Base-by-base conservation (phyloP, 768 basidiomycete genomes). In the Boletus insuetus region DNA sequence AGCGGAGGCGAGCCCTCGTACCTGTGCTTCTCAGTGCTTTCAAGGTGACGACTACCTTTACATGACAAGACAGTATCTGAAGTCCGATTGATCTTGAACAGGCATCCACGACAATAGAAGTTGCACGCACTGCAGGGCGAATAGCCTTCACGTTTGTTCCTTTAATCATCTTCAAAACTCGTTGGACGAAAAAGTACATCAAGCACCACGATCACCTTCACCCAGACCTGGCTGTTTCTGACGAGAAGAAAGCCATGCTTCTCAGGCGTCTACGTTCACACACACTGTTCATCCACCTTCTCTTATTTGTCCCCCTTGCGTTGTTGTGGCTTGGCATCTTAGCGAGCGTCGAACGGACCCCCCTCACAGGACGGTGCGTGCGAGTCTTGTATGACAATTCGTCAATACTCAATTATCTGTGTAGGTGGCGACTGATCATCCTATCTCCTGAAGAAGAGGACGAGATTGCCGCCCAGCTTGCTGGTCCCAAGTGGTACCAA, bases 381-480 rank as follows among this genome's bases (percentile, higher is more conserved):
- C 4, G 38, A 26, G 26, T n/a, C 39, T 44, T 46, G n/a, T 9
- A 22, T 38, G 19, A 34, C 48, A 16, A 3, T 13, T 24, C 12
- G 14, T 41, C 32, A 13, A 46, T 48, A 19, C 54, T 60, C 1
- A 8, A 61, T 53, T 26, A 51, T n/a, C 8, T 29, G 29, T 59
- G 11, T 35, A 92, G 93, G 64, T 91, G 89, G 87, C 81, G 94
- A 50, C 71, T 94, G 61, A 95, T 97, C 56, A 77, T 95, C 10
- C 79, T 97, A 16, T 94, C 92, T 4, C 94, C 94, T 2, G 89
- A 93, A 61, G 94, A 97, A 72, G 94, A 98, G 67, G 91, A 94
- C 49, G 84, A 85, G 31, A 91, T 98, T 40, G 85, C 92, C n/a
- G 71, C 76, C 4, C 87, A 91, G 64, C 81, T 98, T 11, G 83